These are phyloP conservation scores for Hymenoscyphus occultus DNA, from an alignment of 2,329 filamentous ascomycete genomes.

Conservation along the genomic window DNA sequence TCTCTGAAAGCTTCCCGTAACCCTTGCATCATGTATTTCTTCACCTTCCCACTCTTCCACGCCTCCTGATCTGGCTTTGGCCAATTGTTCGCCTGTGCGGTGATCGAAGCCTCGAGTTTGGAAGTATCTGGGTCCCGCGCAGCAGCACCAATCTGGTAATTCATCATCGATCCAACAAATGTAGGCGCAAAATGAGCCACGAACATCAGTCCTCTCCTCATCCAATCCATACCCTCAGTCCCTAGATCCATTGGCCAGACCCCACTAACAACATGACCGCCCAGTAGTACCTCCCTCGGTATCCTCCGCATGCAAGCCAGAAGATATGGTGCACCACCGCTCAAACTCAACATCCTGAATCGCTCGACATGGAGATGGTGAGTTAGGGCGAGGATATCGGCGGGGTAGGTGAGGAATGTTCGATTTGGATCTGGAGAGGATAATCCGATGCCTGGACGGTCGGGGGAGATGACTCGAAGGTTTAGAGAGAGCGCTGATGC, in stretches of 20 bases:
- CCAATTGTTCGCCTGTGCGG: constrained; percentile 7
- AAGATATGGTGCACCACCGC: constrained; percentile 46
- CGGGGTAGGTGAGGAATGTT: constrained; percentile 38
- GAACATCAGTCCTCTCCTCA: constrained; percentile 7
- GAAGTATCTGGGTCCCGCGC: constrained; percentile 16
- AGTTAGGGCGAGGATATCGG: constrained; percentile 42
- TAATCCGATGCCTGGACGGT: constrained; percentile 43
- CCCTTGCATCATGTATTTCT: constrained; percentile 1
- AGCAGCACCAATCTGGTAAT: constrained; percentile 13
- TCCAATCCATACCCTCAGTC: constrained; percentile 15
- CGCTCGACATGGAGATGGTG: constrained; percentile 40
- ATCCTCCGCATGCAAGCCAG: constrained; percentile 45
- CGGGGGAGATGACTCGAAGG: constrained; percentile 41
- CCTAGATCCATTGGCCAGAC: constrained; percentile 17
- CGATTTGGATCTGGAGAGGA: constrained; percentile 36
- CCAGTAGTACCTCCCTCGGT: constrained; percentile 17
- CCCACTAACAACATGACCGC: constrained; percentile 12
- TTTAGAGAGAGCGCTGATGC: constrained; percentile 27
- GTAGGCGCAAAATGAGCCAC: constrained; percentile 8
- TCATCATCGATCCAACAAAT: constrained; percentile 13
- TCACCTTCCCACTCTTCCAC: constrained; percentile 10
- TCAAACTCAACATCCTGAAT: constrained; percentile 44
- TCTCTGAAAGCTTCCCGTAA: constrained; percentile 14
- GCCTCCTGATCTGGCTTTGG: constrained; percentile 12
- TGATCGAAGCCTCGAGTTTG: constrained; percentile 13